These are phyloP conservation scores for Aspergillus hancockii DNA, from an alignment of 495 filamentous ascomycete genomes.

Conservation along the genomic window DNA sequence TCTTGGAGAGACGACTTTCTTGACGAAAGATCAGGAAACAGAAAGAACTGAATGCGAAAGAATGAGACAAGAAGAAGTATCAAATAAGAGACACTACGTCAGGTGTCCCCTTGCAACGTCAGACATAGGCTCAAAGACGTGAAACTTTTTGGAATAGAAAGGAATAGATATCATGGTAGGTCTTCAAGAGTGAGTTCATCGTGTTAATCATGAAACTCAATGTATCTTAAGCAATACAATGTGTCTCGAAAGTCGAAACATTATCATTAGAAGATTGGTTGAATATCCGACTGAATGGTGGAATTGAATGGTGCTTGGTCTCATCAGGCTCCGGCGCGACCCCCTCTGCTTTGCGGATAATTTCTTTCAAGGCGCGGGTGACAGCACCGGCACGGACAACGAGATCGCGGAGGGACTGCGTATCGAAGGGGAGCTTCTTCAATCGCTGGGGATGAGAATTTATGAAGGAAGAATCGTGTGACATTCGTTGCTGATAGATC, in stretches of 20 bases:
- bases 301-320: slow-evolving; percentile 32
- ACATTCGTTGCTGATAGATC: slow-evolving; percentile 67
- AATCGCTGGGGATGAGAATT: slow-evolving; percentile 48
- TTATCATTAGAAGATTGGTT: slow-evolving; percentile 39
- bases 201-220: slow-evolving; percentile 12
- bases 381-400: slow-evolving; percentile 81
- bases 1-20: slow-evolving; percentile 13
- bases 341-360: slow-evolving; percentile 78
- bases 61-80: slow-evolving; percentile 1
- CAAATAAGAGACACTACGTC: slow-evolving; percentile 6
- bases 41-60: slow-evolving; percentile 4
- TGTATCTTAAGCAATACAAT: slow-evolving; percentile 31
- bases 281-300: slow-evolving; percentile 49
- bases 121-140: slow-evolving; percentile 24
- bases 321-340: slow-evolving; percentile 60
- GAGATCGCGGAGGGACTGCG: slow-evolving; percentile 81
- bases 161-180: slow-evolving; percentile 19
- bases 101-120: slow-evolving; percentile 21
- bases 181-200: slow-evolving; percentile 12
- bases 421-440: slow-evolving; percentile 89
- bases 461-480: slow-evolving; percentile 47
- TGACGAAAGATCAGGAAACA: not conserved
- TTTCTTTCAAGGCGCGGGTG: slow-evolving; percentile 69
- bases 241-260: slow-evolving; percentile 33
- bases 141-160: slow-evolving; percentile 19